Percentiles rank a stretch among this genome's conserved stretches.
phyloP scores from a whole-genome alignment of 129 eudicot genomes.

The Helichrysum umbraculigerum region DNA sequence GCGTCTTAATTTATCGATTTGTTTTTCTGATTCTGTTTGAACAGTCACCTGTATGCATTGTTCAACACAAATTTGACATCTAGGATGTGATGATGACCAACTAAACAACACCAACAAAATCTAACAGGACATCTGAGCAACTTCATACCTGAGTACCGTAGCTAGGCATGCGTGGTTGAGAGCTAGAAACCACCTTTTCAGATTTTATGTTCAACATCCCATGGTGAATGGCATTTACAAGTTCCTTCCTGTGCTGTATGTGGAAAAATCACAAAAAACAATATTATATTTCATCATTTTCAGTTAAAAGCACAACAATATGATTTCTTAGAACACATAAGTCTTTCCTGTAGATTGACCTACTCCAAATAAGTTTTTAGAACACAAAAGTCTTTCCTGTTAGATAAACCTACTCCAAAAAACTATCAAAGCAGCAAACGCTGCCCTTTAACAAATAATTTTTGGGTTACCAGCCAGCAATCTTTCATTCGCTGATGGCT shows the following conservation, averaged over 20 bases:
- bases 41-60: constrained; percentile 71
- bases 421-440: background rate
- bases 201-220: constrained; percentile 78
- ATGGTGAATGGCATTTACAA: constrained; percentile 76
- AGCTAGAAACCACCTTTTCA: constrained; percentile 59
- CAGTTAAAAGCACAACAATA: constrained; percentile 12
- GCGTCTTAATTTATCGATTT: constrained; percentile 93
- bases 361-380: constrained; percentile 9
- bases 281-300: constrained; percentile 14
- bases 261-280: background rate
- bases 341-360: constrained; percentile 10
- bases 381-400: background rate
- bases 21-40: constrained; percentile 84
- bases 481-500: too few relatives aligned
- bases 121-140: background rate
- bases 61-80: constrained; percentile 7
- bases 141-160: constrained; percentile 87
- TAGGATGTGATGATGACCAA: constrained; percentile 19
- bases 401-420: constrained; percentile 11
- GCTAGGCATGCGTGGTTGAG: constrained; percentile 83
- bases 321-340: background rate
- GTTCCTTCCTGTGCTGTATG: constrained; percentile 86
- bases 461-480: too few relatives aligned
- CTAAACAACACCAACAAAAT: constrained; percentile 7
- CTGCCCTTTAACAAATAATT: constrained; percentile 6